Evolutionary conservation across 768 basidiomycete genomes (phyloP), one percentile per base, ranked within the genome.

Genomic region (Gautieria morchelliformis): DNA sequence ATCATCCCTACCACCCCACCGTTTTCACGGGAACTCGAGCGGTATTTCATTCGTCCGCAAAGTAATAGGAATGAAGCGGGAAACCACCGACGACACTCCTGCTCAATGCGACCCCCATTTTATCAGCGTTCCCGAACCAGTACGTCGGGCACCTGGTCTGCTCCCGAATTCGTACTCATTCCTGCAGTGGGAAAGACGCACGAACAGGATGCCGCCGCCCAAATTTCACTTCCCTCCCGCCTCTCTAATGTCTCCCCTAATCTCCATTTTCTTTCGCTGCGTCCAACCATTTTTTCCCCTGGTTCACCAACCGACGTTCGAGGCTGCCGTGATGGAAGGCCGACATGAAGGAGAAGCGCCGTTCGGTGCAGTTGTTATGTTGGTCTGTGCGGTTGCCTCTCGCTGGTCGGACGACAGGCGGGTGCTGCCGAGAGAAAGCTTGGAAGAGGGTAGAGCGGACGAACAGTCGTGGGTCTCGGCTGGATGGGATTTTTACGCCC

Each of bases 291-390:
- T 79, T 37, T 74, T 82, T 55, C 88, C 89, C 8, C 69, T 93
- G 19, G 72, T 93, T 30, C 88, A 92, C 64, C 77, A 76, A 20
- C 81, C 81, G 5, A 82, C 84, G 0, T 92, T 93, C 63, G 72
- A 81, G 39, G 74, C 75, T 15, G 80, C 85, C 47, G 84, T 82
- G 73, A 70, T 65, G 33, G 75, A 79, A 1, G 72, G 72, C 8
- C 64, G 85, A 24, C 78, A 87, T 61, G 71, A 76, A 30, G 72
- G 69, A 15, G 78, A 87, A 58, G 67, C 73, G 7, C 80, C 78
- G 71, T 92, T 90, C 63, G 71, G 77, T 6, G 74, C 75, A 50
- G 72, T 85, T 6, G 84, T 84, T 61, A 66, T 87, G 46, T 68
- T 77, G 37, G 52, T 91, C 1, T 87, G 88, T 67, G 86, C 89